A percentile compares a stretch with the other conserved stretches of the same genome.
Conservation (phyloP, 495 filamentous ascomycete species). For the Barbatosphaeria neglecta region DNA sequence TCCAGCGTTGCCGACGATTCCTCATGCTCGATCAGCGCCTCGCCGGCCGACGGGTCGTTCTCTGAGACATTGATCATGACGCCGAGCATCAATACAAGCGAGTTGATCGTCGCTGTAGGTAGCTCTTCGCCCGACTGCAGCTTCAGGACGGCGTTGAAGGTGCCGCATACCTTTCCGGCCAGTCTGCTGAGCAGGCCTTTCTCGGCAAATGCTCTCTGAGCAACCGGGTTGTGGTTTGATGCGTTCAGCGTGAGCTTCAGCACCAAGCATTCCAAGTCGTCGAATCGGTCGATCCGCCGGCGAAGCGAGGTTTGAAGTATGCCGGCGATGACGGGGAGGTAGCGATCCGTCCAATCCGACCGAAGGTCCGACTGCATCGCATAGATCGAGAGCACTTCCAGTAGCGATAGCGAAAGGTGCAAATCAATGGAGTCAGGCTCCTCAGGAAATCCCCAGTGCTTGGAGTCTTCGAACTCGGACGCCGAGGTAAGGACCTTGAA, state of each 20-base stretch:
- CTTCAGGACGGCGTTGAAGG: constrained; percentile 31
- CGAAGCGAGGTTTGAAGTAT: constrained; percentile 20
- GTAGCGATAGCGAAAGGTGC: constrained; percentile 24
- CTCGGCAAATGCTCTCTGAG: constrained; percentile 55
- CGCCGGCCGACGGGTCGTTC: constrained; percentile 45
- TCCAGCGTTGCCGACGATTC: constrained; percentile 29
- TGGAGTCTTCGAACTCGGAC: constrained; percentile 14
- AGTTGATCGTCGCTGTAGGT: constrained; percentile 42
- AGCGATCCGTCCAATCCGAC: constrained; percentile 23
- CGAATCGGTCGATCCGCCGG: constrained; percentile 16
- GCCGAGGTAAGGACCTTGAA: constrained; percentile 33
- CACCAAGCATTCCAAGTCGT: constrained; percentile 25
- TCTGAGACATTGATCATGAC: constrained; percentile 86
- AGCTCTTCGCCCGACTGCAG: constrained; percentile 25
- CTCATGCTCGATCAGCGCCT: constrained; percentile 19
- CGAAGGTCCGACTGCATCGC: constrained; percentile 21
- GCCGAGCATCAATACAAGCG: constrained; percentile 67
- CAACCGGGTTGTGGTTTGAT: constrained; percentile 65
- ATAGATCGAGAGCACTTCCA: constrained; percentile 31
- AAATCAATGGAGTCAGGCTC: constrained; percentile 24
- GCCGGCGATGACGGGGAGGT: constrained; percentile 27
- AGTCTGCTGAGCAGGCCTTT: constrained; percentile 45
- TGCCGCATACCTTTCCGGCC: constrained; percentile 25
- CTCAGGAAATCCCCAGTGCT: constrained; percentile 21
- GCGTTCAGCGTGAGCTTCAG: constrained; percentile 75